These are phyloP conservation scores for Picea glauca DNA, from an alignment of 75 land plant species.

Conservation along the genomic window DNA sequence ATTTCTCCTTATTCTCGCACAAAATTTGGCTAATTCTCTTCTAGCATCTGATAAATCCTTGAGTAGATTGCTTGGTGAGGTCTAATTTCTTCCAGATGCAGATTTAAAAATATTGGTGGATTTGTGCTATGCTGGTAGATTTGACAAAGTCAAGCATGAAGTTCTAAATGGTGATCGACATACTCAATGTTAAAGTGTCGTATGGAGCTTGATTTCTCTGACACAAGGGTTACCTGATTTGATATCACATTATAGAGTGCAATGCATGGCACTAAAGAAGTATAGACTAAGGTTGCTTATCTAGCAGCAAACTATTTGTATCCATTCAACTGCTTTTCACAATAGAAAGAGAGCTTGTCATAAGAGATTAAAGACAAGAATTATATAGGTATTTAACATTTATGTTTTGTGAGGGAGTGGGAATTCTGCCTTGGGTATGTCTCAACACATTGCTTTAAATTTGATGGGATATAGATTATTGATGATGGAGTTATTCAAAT, in stretches of 20 bases:
- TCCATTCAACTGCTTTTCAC: too few species aligned
- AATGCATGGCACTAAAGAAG: too few species aligned
- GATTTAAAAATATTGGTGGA: slow-evolving; percentile 62
- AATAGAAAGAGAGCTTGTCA: too few species aligned
- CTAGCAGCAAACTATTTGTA: too few species aligned
- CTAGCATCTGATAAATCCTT: slow-evolving; percentile 88
- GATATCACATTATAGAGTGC: slow-evolving; percentile 77
- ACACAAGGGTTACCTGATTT: slow-evolving; percentile 63
- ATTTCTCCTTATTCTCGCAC: slow-evolving; percentile 75
- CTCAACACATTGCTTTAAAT: too few species aligned
- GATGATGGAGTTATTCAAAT: too few species aligned
- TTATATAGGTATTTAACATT: too few species aligned
- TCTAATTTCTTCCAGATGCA: slow-evolving; percentile 64
- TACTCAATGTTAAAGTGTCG: slow-evolving; percentile 83
- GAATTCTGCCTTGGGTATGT: too few species aligned
- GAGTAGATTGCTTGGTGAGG: slow-evolving; percentile 76
- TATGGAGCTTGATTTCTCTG: slow-evolving; percentile 82
- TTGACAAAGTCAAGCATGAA: slow-evolving; percentile 37
- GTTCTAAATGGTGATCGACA: slow-evolving; percentile 66
- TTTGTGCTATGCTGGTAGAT: slow-evolving; percentile 57
- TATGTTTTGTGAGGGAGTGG: too few species aligned
- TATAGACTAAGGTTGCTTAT: too few species aligned
- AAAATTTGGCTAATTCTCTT: slow-evolving; percentile 71
- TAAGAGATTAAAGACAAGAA: too few species aligned
- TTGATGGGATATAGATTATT: too few species aligned